Conservation (phyloP, 306 rosid genomes). For the Pyrus betulifolia region DNA sequence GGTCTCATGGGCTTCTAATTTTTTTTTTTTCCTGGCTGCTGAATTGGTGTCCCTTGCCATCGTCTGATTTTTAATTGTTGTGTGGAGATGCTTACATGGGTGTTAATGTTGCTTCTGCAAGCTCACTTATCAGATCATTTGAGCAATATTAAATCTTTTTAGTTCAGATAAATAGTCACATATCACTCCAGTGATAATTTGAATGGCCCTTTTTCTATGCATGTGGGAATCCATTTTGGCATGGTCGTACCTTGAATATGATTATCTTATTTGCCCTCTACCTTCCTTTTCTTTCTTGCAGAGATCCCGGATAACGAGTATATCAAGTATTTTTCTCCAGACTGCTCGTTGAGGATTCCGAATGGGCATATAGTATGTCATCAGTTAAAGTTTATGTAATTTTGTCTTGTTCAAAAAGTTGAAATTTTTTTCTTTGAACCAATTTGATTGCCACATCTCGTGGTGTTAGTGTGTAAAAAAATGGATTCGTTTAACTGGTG, state of each 20-base stretch:
- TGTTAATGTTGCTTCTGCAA: neutral
- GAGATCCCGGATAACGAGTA: constrained; percentile 94
- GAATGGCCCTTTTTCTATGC: neutral
- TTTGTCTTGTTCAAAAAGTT: neutral
- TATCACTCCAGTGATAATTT: neutral
- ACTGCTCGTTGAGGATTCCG: constrained; percentile 77
- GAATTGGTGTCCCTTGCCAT: neutral
- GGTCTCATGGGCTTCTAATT: neutral
- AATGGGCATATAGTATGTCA: constrained; percentile 69
- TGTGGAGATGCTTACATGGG: neutral
- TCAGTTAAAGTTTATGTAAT: constrained; percentile 12
- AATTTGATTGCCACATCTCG: neutral
- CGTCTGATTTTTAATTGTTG: neutral
- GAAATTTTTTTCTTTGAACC: neutral
- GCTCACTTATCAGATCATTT: neutral
- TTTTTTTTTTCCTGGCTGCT: neutral
- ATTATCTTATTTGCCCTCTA: neutral
- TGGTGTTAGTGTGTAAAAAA: neutral
- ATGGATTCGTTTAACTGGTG: neutral
- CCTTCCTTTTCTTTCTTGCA: constrained; percentile 35
- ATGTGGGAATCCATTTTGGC: neutral
- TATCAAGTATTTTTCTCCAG: constrained; percentile 86
- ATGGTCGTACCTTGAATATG: neutral
- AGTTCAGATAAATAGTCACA: neutral
- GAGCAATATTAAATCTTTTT: neutral